Base-by-base conservation (phyloP, 2,329 filamentous ascomycete species). In the Periconia sp. region DNA sequence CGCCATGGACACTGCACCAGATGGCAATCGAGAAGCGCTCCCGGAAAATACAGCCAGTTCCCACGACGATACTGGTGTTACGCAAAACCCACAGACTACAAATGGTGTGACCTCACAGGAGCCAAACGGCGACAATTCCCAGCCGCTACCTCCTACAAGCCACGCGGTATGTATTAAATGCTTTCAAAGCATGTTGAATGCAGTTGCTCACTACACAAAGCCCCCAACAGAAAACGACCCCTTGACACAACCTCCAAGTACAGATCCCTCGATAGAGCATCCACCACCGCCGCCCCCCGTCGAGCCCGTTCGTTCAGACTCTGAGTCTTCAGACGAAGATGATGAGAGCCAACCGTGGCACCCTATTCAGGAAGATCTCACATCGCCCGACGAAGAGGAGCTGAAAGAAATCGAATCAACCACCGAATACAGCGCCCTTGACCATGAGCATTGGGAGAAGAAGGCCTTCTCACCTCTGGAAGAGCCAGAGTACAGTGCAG, bases 381-480 rank as follows among this genome's bases (percentile, higher is more conserved):
- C 81, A 0, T 66, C 70, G 2, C 83, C 85, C 7, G 79, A 82
- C 52, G 82, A 83, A 59, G 78, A 78, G 10, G 85, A 87, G 71
- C 62, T 85, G 59, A 81, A 80, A 60, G 81, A 82, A 60, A 84
- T 86, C 31, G 79, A 83, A 47, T 71, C 74, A 2, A 70, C 70
- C 5, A 74, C 74, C 47, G 78, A 82, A 50, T 76, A 81, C 56
- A 84, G 79, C 65, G 84, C 83, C n/a, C 63, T 79, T 44, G 82
- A 87, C 58, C 78, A 85, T 63, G 71, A 78, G 18, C 78, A 85
- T 63, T 86, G 83, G 82, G 81, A 86, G 65, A 78, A 78, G 54
- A 76, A 79, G 57, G 81, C 84, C 9, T 85, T 82, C 60, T 73
- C 77, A 23, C 75, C 80, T 3, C 71, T 85, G 9, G 78, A 85